These are phyloP conservation scores for Myriosclerotinia duriaeana DNA, from an alignment of 2,329 filamentous ascomycete species.

Conservation along the genomic window DNA sequence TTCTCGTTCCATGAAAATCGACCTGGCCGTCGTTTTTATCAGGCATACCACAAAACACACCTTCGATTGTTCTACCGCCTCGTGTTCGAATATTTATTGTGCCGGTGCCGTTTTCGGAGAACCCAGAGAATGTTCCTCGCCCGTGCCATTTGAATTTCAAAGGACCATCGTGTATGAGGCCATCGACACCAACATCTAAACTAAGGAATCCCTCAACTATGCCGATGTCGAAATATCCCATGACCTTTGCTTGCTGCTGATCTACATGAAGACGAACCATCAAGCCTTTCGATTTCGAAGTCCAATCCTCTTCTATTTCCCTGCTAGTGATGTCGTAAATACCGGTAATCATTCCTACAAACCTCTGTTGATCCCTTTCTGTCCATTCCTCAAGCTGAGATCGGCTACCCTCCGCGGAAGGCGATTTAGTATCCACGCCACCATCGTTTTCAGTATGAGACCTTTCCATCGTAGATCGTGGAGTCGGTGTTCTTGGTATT, in stretches of 20 bases:
- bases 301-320: slow-evolving; percentile 14
- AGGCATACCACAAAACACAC: background rate
- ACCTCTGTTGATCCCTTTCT: background rate
- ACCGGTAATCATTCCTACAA: slow-evolving; percentile 1
- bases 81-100: background rate
- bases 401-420: background rate
- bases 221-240: slow-evolving; percentile 2
- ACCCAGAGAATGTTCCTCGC: background rate
- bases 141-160: slow-evolving; percentile 6
- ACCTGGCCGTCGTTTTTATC: slow-evolving; percentile 12
- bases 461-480: background rate
- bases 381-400: background rate
- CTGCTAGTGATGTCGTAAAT: slow-evolving; percentile 13
- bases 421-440: background rate
- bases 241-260: background rate
- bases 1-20: slow-evolving; percentile 4
- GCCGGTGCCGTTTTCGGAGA: background rate
- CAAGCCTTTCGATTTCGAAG: background rate
- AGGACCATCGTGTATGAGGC: background rate
- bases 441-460: background rate
- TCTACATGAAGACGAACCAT: slow-evolving; percentile 13
- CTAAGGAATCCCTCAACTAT: slow-evolving; percentile 10
- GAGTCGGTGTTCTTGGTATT: slow-evolving; percentile 9
- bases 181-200: background rate
- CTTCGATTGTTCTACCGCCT: slow-evolving; percentile 1